phyloP scores from a whole-genome alignment of 495 filamentous ascomycete genomes.

The Penicillium cosmopolitanum region DNA sequence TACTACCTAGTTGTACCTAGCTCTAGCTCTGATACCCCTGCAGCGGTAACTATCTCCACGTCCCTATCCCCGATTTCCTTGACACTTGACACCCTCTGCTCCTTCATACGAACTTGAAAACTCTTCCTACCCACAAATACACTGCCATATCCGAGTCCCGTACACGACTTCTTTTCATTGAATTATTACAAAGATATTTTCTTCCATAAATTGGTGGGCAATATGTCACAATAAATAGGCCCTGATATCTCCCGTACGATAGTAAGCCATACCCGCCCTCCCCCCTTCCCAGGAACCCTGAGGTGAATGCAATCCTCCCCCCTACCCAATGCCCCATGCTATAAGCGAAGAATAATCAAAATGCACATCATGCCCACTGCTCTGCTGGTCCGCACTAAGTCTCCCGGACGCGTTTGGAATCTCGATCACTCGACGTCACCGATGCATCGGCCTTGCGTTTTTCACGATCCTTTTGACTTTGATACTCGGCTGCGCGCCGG shows the following conservation, averaged over 20 bases:
- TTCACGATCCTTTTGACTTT: slow-evolving; percentile 58
- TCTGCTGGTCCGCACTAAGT: not conserved
- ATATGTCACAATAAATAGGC: slow-evolving; percentile 30
- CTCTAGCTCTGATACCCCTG: too few species aligned
- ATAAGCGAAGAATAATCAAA: not conserved
- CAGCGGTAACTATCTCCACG: too few species aligned
- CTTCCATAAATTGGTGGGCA: slow-evolving; percentile 16
- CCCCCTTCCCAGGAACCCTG: slow-evolving; percentile 9
- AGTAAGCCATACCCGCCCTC: not conserved
- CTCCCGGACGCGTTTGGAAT: slow-evolving; percentile 42
- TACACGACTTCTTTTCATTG: not conserved
- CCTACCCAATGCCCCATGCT: slow-evolving; percentile 16
- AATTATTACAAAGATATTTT: slow-evolving; percentile 8
- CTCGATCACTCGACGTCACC: slow-evolving; percentile 39
- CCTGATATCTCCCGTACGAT: slow-evolving; percentile 11
- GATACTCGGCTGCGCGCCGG: slow-evolving; percentile 54
- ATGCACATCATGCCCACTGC: not conserved
- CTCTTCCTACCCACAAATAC: not conserved
- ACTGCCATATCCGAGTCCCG: not conserved
- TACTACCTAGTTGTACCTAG: too few species aligned
- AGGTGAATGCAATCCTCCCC: slow-evolving; percentile 27
- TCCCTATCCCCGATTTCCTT: too few species aligned
- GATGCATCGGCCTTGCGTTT: slow-evolving; percentile 46
- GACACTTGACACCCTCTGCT: too few species aligned
- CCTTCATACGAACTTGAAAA: too few species aligned